Conservation (phyloP, 1,284 basidiomycete genomes). For the Cerioporus squamosus region DNA sequence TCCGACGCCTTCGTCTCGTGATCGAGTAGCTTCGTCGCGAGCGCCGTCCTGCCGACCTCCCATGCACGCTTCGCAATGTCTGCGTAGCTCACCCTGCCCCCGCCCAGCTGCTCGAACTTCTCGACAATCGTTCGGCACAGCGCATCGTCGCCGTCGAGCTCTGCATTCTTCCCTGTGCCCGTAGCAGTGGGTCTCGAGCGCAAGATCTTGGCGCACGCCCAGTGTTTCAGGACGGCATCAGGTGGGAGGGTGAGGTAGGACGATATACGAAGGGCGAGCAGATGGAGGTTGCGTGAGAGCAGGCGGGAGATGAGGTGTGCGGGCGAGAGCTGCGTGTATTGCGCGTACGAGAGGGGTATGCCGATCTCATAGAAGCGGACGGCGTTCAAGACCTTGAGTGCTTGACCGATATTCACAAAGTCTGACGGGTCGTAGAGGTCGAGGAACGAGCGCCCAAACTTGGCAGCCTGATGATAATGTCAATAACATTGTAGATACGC, state of each 20-base stretch:
- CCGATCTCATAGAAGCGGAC: conserved; percentile 92
- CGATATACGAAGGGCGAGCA: conserved; percentile 92
- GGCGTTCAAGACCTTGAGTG: conserved; percentile 94
- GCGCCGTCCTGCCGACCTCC: conserved; percentile 83
- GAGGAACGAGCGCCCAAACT: conserved; percentile 93
- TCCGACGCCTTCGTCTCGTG: conserved; percentile 89
- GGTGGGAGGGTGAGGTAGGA: conserved; percentile 83
- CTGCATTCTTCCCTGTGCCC: conserved; percentile 54
- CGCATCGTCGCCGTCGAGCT: conserved; percentile 72
- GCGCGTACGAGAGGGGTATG: conserved; percentile 90
- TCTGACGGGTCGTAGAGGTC: conserved; percentile 92
- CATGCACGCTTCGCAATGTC: conserved; percentile 95
- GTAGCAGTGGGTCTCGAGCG: conserved; percentile 64
- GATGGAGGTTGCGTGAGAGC: conserved; percentile 87
- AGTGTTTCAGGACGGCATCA: conserved; percentile 90
- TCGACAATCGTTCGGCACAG: conserved; percentile 85
- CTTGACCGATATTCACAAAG: conserved; percentile 91
- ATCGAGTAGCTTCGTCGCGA: conserved; percentile 96
- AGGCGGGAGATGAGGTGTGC: conserved; percentile 83
- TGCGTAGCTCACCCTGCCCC: conserved; percentile 85
- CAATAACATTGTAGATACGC: neutral
- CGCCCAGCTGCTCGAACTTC: conserved; percentile 80
- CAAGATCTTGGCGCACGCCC: conserved; percentile 93
- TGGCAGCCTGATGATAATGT: conserved; percentile 72
- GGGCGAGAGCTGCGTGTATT: conserved; percentile 84